phyloP scores from a whole-genome alignment of 345 rosid species.

The Moricandia arvensis region DNA sequence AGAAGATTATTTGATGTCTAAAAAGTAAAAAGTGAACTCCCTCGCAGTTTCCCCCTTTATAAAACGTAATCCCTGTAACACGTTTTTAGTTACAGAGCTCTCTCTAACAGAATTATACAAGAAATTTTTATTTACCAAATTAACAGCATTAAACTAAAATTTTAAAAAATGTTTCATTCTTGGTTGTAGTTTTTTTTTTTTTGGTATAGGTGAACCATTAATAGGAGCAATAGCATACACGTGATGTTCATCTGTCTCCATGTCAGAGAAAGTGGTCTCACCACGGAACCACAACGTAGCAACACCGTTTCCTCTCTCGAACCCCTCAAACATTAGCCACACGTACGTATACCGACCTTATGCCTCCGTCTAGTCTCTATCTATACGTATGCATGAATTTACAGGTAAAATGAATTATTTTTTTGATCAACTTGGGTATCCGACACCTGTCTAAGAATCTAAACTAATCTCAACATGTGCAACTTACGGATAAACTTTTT shows the following conservation, averaged over 20 bases:
- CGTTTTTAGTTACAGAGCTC: not conserved
- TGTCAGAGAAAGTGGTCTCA: slow-evolving; percentile 42
- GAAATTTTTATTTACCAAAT: not conserved
- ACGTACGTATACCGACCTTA: slow-evolving; percentile 6
- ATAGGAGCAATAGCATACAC: slow-evolving; percentile 23
- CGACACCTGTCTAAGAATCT: too few species aligned
- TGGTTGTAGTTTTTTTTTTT: not conserved
- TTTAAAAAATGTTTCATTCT: not conserved
- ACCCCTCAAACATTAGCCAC: slow-evolving; percentile 26
- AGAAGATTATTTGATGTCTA: not conserved
- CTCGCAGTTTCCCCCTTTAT: not conserved
- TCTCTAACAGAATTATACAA: not conserved
- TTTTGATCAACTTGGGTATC: too few species aligned
- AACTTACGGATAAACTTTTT: too few species aligned
- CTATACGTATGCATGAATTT: not conserved
- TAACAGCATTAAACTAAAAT: not conserved
- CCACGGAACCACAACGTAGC: slow-evolving; percentile 17
- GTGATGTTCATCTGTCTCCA: slow-evolving; percentile 31
- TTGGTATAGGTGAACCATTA: slow-evolving; percentile 5
- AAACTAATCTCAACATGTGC: too few species aligned
- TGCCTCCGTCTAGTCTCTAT: not conserved
- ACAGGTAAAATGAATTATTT: too few species aligned
- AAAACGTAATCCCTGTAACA: not conserved
- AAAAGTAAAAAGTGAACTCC: not conserved
- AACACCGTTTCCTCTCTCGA: slow-evolving; percentile 32